Base-by-base conservation (phyloP, 257 asterid species). In the Ophiorrhiza pumila region DNA sequence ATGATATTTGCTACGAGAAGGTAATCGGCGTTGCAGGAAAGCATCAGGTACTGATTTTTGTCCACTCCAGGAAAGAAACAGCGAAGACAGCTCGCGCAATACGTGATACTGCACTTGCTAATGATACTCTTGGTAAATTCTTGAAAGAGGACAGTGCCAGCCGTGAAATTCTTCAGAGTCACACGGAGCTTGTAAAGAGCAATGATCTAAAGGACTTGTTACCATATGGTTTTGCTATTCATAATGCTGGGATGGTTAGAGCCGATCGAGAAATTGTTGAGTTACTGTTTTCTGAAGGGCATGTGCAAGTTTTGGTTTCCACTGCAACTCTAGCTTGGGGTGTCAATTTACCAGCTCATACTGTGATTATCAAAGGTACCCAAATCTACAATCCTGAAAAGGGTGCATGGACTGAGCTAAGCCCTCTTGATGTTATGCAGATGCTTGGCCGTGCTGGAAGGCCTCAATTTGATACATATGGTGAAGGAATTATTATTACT, bases 391-490 rank as follows among this genome's bases (percentile, higher is more conserved):
- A 77, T 57, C 86, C 86, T 37, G 86, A 83, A 42, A 83, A 83
- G 72, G 84, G 86, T 35, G 84, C 80, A 35, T 83, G 86, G 86
- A 83, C 84, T 37, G 86, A 83, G 64, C 78, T 83, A 47, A 79
- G 84, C 43, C 84, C 84, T 27, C 80, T 83, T 37, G 84, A 83
- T 83, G 84, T 83, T 13, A 83, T 83, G 86, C 84, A 83, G 71
- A 83, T 83, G 86, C 82, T 83, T 74, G 86, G 86, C n/a, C 84
- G 86, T 41, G 86, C 86, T 42, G 86, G 86, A 67, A 80, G 86
- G 80, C 86, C 86, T 47, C 86, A 83, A 45, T 83, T 65, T 74
- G 86, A 83, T 70, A 79, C 78, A 4, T 71, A 70, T 37, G 86
- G 86, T 31, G 86, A 79, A 69, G 86, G 86, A 55, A 83, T 83